Evolutionary conservation across 352 stramenopile species (phyloP), one percentile per base, ranked within the genome.

Genomic region (Globisporangium parvum): DNA sequence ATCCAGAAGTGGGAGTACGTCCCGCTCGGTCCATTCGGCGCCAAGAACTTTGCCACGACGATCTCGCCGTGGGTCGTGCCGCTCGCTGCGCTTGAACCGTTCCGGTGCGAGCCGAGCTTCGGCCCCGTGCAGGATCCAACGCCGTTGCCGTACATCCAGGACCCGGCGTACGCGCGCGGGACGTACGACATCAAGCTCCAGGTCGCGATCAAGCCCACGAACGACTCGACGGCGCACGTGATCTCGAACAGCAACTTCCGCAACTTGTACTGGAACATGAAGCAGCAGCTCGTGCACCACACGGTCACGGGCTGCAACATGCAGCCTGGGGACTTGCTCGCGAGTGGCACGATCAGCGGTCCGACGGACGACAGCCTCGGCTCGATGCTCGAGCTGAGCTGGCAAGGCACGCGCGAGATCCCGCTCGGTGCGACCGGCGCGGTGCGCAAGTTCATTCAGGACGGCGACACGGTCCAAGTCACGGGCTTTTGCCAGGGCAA

Each of bases 1-100:
- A 88, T 97, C 65, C 88, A 98, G 75, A 97, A 97, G 71, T 99
- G 91, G 91, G 96, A 99, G 75, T 98, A 98, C 70, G 92, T 99
- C 40, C 96, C 96, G 24, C 78, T 99, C 10, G 96, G 96, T 26
- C 96, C 96, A 6, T 99, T 98, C 66, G 94, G 87, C 44, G 81
- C 91, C 60, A 99, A 99, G 74, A 98, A 98, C 69, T 98, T 98
- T 71, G 91, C 82, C 3, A 98, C 95, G 6, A 98, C 94, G 5
- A 98, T 98, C 63, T 98, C 85, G 46, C 94, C 95, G 33, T 99
- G 96, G 95, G 90, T 99, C 28, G 92, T 99, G 51, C 94, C 95
- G 11, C 74, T 95, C 14, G 94, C 92, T 42, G 96, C 96, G 17
- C 75, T 99, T 15, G 83, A 98, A 69, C 86, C 92, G n/a, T 98